A percentile compares a stretch with the other conserved stretches of the same genome.
These are phyloP conservation scores for Fusarium burgessii DNA, from an alignment of 2,329 filamentous ascomycete genomes.

Conservation along the genomic window DNA sequence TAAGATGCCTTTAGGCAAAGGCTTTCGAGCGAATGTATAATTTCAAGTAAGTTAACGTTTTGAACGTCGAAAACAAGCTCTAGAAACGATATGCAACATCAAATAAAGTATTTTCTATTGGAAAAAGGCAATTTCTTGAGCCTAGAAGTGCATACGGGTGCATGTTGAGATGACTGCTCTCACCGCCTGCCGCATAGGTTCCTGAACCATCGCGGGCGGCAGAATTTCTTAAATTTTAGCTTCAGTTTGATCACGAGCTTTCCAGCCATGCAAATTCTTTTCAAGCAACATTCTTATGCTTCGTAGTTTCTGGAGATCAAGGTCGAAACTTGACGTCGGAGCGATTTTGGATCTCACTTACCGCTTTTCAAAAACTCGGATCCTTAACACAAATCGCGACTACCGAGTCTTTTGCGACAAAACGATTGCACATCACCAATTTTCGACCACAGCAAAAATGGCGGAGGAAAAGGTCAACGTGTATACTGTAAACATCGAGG, in stretches of 20 bases:
- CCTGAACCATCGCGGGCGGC: neutral
- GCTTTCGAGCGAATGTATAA: too few species aligned
- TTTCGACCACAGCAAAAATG: constrained; percentile 42
- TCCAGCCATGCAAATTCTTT: constrained; percentile 28
- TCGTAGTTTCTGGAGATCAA: constrained; percentile 25
- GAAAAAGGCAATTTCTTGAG: neutral
- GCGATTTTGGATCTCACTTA: constrained; percentile 11
- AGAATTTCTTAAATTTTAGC: constrained; percentile 36
- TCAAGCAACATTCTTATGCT: constrained; percentile 37
- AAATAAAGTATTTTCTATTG: too few species aligned
- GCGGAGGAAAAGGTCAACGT: constrained; percentile 29
- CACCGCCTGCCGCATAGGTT: constrained; percentile 17
- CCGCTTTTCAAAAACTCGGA: neutral
- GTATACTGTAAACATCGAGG: constrained; percentile 53
- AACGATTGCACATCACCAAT: constrained; percentile 17
- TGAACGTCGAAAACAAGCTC: neutral
- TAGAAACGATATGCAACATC: neutral
- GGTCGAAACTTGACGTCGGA: constrained; percentile 33
- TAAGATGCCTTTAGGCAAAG: neutral
- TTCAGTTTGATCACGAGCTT: constrained; percentile 17
- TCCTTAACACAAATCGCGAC: neutral
- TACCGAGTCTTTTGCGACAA: constrained; percentile 7
- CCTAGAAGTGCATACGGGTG: neutral
- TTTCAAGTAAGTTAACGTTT: too few species aligned
- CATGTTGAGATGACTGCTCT: neutral